A percentile compares a stretch with the other conserved stretches of the same genome.
phyloP scores from a whole-genome alignment of 192 early-diverging fungal species.

The Spizellomyces sp. region DNA sequence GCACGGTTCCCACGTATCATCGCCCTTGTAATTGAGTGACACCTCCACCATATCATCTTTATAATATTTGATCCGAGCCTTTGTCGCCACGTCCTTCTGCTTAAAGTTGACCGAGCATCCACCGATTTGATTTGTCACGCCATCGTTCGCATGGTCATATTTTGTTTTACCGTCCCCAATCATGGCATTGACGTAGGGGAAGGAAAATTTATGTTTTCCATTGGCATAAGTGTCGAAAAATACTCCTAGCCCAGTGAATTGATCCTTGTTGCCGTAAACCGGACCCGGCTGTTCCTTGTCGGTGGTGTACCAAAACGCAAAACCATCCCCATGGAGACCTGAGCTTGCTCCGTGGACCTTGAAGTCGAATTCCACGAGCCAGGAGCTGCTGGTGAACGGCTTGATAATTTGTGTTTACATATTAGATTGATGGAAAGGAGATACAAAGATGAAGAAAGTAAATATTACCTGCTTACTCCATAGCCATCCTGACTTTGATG shows the following conservation, averaged over 20 bases:
- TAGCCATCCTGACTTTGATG: slow-evolving; percentile 79
- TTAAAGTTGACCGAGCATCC: slow-evolving; percentile 74
- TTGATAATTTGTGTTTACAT: slow-evolving; percentile 21
- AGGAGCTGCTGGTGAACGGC: slow-evolving; percentile 67
- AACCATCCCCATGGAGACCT: slow-evolving; percentile 89
- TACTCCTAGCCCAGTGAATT: slow-evolving; percentile 90
- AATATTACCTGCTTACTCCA: slow-evolving; percentile 62
- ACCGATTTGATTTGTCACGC: slow-evolving; percentile 62
- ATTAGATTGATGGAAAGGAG: background rate
- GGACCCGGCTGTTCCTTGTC: slow-evolving; percentile 53
- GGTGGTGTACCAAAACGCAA: slow-evolving; percentile 92
- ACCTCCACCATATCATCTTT: slow-evolving; percentile 64
- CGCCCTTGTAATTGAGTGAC: slow-evolving; percentile 53
- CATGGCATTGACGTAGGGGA: slow-evolving; percentile 94
- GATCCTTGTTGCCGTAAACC: slow-evolving; percentile 23
- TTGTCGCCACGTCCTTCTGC: slow-evolving; percentile 59
- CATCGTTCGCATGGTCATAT: slow-evolving; percentile 87
- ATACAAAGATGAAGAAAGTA: background rate
- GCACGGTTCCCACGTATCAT: slow-evolving; percentile 80
- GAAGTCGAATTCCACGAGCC: slow-evolving; percentile 94
- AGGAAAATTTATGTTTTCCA: slow-evolving; percentile 67
- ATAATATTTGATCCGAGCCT: slow-evolving; percentile 74
- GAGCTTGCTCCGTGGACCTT: slow-evolving; percentile 75
- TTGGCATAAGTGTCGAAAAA: slow-evolving; percentile 98
- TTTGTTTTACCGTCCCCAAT: slow-evolving; percentile 84